These are phyloP conservation scores for Phytophthora pinifolia DNA, from an alignment of 352 stramenopile genomes.

Conservation along the genomic window DNA sequence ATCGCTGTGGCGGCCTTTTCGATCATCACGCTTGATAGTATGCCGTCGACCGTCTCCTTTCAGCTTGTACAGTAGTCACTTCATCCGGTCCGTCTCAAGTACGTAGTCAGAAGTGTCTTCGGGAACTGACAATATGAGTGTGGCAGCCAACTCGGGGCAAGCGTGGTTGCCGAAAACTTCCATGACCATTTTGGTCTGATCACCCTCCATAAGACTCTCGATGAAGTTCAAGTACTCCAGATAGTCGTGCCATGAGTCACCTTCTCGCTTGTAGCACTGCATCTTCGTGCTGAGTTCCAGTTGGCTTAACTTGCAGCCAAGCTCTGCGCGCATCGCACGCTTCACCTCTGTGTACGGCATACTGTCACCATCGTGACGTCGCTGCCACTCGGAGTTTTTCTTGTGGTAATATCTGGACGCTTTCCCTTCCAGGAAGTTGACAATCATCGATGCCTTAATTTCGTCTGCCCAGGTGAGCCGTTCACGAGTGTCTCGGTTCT, in stretches of 20 bases:
- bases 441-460: no score
- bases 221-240: constrained; percentile 14
- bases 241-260: constrained; percentile 10
- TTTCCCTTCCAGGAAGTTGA: no score
- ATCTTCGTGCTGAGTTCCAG: not conserved
- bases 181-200: constrained; percentile 5
- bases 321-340: constrained; percentile 2
- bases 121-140: not conserved
- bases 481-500: no score
- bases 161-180: constrained; percentile 2
- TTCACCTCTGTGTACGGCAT: not conserved
- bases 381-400: not conserved
- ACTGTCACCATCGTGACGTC: constrained; percentile 1
- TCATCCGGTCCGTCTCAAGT: not conserved
- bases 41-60: not conserved
- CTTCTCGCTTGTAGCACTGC: constrained; percentile 3
- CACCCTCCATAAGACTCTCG: constrained; percentile 7
- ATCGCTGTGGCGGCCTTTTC: not conserved
- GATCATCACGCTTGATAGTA: not conserved
- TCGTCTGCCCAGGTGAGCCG: no score
- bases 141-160: not conserved
- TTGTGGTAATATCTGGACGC: no score
- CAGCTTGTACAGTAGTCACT: constrained; percentile 5
- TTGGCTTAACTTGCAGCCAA: constrained; percentile 5
- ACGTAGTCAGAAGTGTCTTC: not conserved